phyloP scores from a whole-genome alignment of 768 basidiomycete genomes.

The Pulveroboletus sp. region DNA sequence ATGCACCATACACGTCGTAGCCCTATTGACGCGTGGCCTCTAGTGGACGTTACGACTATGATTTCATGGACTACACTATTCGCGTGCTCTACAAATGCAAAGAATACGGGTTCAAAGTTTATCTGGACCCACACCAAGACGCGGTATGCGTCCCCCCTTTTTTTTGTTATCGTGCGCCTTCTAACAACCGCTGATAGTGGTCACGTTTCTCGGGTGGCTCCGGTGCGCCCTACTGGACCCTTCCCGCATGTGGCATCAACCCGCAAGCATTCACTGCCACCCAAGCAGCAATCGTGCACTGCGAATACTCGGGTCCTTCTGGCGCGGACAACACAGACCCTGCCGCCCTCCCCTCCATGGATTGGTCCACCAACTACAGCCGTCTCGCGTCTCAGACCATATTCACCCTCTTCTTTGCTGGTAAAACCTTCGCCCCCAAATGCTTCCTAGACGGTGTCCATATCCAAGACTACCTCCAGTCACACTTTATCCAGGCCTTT shows the following conservation, averaged over 20 bases:
- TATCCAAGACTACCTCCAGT: constrained; percentile 86
- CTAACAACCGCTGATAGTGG: constrained; percentile 54
- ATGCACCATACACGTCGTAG: not conserved
- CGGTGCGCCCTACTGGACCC: constrained; percentile 93
- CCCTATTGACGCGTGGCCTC: not conserved
- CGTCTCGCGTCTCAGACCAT: constrained; percentile 84
- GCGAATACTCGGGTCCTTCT: constrained; percentile 70
- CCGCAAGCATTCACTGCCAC: constrained; percentile 84
- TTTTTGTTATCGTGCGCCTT: not conserved
- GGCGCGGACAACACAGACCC: constrained; percentile 68
- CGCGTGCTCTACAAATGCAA: constrained; percentile 88
- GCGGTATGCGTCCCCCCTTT: constrained; percentile 51
- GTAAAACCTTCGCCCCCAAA: constrained; percentile 83
- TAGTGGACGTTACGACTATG: constrained; percentile 87
- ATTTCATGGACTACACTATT: constrained; percentile 91
- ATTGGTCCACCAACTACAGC: constrained; percentile 96
- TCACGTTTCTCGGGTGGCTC: constrained; percentile 94
- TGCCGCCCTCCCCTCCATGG: constrained; percentile 82
- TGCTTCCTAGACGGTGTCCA: constrained; percentile 90
- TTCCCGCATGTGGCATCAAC: constrained; percentile 86
- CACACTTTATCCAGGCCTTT: constrained; percentile 73
- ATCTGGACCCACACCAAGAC: constrained; percentile 96
- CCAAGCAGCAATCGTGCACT: constrained; percentile 82
- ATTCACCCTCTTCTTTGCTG: constrained; percentile 95
- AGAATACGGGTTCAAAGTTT: constrained; percentile 87